phyloP scores from a whole-genome alignment of 2,329 filamentous ascomycete species.

The Rutstroemia sp. region DNA sequence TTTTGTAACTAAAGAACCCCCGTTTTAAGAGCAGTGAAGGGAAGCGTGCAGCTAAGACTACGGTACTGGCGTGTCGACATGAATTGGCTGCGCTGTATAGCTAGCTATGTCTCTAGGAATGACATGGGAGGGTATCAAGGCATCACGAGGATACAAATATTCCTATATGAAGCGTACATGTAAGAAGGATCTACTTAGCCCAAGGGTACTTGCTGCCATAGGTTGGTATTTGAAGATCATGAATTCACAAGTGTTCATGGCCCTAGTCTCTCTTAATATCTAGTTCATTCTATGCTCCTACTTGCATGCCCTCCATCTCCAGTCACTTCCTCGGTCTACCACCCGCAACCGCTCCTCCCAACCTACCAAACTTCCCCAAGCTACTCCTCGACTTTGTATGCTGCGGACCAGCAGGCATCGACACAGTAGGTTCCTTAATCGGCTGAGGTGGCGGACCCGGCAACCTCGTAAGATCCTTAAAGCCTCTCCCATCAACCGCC shows the following conservation, averaged over 20 bases:
- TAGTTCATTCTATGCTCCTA: too few species aligned
- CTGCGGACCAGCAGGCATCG: slow-evolving; percentile 33
- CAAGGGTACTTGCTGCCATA: too few species aligned
- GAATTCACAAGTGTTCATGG: background rate
- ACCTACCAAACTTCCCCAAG: slow-evolving; percentile 60
- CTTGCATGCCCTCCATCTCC: background rate
- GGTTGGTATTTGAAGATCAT: background rate
- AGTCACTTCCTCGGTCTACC: slow-evolving; percentile 41
- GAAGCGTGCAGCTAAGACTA: slow-evolving; percentile 30
- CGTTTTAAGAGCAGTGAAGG: slow-evolving; percentile 31
- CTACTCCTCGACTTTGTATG: slow-evolving; percentile 53
- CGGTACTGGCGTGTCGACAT: slow-evolving; percentile 25
- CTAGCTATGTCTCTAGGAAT: too few species aligned
- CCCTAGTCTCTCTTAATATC: too few species aligned
- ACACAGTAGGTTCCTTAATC: slow-evolving; percentile 40
- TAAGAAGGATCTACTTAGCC: too few species aligned
- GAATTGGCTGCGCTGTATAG: slow-evolving; percentile 32
- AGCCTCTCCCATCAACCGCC: slow-evolving; percentile 31
- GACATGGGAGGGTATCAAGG: too few species aligned
- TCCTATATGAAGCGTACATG: too few species aligned
- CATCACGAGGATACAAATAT: too few species aligned
- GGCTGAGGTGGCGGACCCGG: slow-evolving; percentile 36
- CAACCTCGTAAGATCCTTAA: slow-evolving; percentile 29
- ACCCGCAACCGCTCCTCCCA: slow-evolving; percentile 63
- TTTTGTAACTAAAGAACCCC: slow-evolving; percentile 29